Evolutionary conservation across 139 green algal genomes (phyloP).

Genomic region (Chlorella vulgaris): DNA sequence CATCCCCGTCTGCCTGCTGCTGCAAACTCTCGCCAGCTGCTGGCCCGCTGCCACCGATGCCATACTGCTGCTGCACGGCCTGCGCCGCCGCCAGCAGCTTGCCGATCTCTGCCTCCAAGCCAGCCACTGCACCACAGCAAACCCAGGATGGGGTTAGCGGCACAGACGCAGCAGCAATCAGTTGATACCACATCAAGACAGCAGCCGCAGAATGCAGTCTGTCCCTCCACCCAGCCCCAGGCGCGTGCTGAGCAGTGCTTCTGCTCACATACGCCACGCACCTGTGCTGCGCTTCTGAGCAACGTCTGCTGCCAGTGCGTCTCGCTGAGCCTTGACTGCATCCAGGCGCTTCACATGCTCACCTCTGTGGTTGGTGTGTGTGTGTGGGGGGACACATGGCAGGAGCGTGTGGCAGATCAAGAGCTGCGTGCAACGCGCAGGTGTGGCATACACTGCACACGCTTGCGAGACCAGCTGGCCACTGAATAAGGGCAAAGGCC

Average conservation of each 20-base stretch:
- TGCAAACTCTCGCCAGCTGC: too few relatives aligned
- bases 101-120: slow-evolving; percentile 31
- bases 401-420: too few relatives aligned
- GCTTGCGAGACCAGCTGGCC: too few relatives aligned
- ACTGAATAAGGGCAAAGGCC: too few relatives aligned
- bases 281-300: slow-evolving; percentile 38
- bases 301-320: slow-evolving; percentile 42
- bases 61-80: slow-evolving; percentile 36
- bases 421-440: background rate
- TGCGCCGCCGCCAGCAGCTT: slow-evolving; percentile 33
- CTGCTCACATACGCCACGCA: background rate
- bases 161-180: too few relatives aligned
- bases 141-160: background rate
- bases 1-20: background rate
- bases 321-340: slow-evolving; percentile 33
- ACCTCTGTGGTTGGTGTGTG: slow-evolving; percentile 10
- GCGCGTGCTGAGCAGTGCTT: too few relatives aligned
- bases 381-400: too few relatives aligned
- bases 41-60: background rate
- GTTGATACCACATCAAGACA: too few relatives aligned
- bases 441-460: background rate
- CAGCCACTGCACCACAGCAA: background rate
- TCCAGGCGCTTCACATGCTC: slow-evolving; percentile 38
- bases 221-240: too few relatives aligned
- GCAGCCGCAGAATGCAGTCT: too few relatives aligned